Percentiles rank a stretch among this genome's conserved stretches.
These are phyloP conservation scores for Ophiostoma fasciatum DNA, from an alignment of 2,329 filamentous ascomycete species.

Conservation along the genomic window DNA sequence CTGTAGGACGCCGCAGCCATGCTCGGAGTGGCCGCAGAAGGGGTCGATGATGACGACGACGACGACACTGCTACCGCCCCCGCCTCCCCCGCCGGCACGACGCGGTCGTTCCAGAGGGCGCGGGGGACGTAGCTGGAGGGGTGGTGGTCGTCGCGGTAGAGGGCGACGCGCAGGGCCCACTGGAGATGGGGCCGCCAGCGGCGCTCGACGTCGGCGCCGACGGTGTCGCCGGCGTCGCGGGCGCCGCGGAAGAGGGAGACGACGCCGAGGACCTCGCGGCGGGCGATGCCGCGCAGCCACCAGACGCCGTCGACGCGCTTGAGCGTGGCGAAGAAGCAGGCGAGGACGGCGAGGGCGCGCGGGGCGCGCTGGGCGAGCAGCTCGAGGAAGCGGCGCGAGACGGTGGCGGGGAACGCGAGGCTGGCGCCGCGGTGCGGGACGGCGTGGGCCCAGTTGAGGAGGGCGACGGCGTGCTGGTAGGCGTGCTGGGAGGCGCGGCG, in stretches of 20 bases:
- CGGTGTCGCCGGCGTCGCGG: conserved; percentile 40
- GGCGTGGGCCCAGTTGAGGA: conserved; percentile 51
- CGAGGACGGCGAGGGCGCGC: conserved; percentile 47
- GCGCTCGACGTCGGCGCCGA: conserved; percentile 21
- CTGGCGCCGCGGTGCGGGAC: conserved; percentile 43
- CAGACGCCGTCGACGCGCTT: conserved; percentile 47
- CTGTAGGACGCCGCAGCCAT: too few relatives aligned
- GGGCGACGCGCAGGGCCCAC: conserved; percentile 43
- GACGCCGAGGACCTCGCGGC: conserved; percentile 49
- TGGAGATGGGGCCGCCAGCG: conserved; percentile 47
- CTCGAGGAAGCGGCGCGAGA: conserved; percentile 45
- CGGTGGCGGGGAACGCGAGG: conserved; percentile 48
- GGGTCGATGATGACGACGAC: too few relatives aligned
- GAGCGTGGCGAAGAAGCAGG: conserved; percentile 51
- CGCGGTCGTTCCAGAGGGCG: conserved; percentile 30
- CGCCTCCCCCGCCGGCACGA: too few relatives aligned
- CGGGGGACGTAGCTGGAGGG: conserved; percentile 32
- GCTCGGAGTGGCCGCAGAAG: too few relatives aligned
- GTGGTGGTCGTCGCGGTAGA: conserved; percentile 37
- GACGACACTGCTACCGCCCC: too few relatives aligned
- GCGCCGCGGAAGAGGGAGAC: conserved; percentile 43
- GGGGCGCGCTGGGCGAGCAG: conserved; percentile 43
- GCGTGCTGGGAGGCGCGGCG: conserved; percentile 45
- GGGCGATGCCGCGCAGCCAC: conserved; percentile 56
- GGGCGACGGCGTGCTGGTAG: conserved; percentile 49